These are phyloP conservation scores for Pseudomassariella vexata DNA, from an alignment of 2,329 filamentous ascomycete genomes.

Conservation along the genomic window DNA sequence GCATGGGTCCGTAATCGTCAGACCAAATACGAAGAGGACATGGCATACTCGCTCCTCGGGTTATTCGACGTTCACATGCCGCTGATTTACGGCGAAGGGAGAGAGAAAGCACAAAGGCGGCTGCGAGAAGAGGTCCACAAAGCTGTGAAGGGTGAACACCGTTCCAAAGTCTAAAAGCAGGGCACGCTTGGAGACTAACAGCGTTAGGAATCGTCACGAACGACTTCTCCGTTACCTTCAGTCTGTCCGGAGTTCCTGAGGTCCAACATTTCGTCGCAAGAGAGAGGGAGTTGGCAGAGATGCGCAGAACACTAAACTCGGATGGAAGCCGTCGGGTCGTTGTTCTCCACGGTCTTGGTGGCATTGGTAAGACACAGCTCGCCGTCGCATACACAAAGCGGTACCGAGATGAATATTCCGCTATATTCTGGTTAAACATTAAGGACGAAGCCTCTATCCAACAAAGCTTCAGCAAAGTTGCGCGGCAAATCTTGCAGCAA, in stretches of 20 bases:
- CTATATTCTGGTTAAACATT: conserved; percentile 11
- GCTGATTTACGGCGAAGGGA: conserved; percentile 10
- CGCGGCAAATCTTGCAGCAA: conserved; percentile 10
- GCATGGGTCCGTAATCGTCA: conserved; percentile 8
- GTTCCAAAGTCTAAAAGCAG: not conserved
- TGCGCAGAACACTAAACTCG: conserved; percentile 18
- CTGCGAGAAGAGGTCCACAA: conserved; percentile 10
- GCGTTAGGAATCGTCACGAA: conserved; percentile 13
- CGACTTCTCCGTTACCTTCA: conserved; percentile 22
- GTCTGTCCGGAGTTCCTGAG: conserved; percentile 18
- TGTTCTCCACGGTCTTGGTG: not conserved
- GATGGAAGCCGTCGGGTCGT: conserved; percentile 15
- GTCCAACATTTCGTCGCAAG: conserved; percentile 24
- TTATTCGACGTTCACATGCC: conserved; percentile 11
- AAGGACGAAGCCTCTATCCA: conserved; percentile 7
- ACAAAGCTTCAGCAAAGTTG: conserved; percentile 9
- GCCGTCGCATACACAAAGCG: not conserved
- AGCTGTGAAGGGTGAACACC: conserved; percentile 6
- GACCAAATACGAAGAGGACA: conserved; percentile 10
- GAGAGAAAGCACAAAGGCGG: conserved; percentile 8
- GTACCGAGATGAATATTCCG: not conserved
- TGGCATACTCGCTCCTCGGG: conserved; percentile 10
- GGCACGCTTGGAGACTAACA: conserved; percentile 7
- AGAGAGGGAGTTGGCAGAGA: conserved; percentile 21
- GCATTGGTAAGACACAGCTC: conserved; percentile 1